A percentile compares a stretch with the other conserved stretches of the same genome.
These are phyloP conservation scores for Yarrowia keelungensis DNA, from an alignment of 805 yeast species.

Conservation along the genomic window DNA sequence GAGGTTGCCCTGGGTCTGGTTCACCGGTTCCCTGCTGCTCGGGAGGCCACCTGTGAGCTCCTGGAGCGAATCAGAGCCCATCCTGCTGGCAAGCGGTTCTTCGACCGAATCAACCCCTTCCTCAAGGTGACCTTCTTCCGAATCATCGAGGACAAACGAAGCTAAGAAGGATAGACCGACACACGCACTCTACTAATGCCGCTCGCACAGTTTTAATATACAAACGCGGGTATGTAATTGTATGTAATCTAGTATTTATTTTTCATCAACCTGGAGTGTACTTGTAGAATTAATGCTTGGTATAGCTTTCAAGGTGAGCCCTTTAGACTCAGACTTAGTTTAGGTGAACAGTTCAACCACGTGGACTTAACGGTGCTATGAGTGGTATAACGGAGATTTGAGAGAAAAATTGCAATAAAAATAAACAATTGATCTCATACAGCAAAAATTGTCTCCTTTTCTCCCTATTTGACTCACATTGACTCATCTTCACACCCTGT, in stretches of 20 bases:
- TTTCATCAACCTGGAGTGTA: not conserved
- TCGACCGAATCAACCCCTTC: constrained; percentile 44
- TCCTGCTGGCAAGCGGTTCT: constrained; percentile 47
- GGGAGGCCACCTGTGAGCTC: constrained; percentile 44
- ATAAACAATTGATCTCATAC: too few relatives aligned
- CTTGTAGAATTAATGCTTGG: too few relatives aligned
- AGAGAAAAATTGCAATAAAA: too few relatives aligned
- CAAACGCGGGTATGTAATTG: constrained; percentile 24
- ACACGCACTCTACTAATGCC: not conserved
- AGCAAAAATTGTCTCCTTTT: not conserved
- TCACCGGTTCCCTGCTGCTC: constrained; percentile 46
- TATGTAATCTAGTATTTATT: constrained; percentile 36
- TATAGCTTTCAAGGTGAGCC: too few relatives aligned
- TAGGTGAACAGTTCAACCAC: too few relatives aligned
- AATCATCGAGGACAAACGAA: constrained; percentile 30
- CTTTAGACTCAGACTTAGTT: too few relatives aligned
- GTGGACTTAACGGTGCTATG: too few relatives aligned
- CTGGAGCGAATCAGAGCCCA: constrained; percentile 46
- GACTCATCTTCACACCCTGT: not conserved
- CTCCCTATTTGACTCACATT: not conserved
- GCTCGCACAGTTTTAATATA: constrained; percentile 19
- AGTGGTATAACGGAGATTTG: too few relatives aligned
- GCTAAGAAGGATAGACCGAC: constrained; percentile 1
- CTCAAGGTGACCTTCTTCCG: constrained; percentile 45
- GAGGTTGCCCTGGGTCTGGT: constrained; percentile 47